Percentiles rank a stretch among this genome's conserved stretches.
These are phyloP conservation scores for Pholiota adiposa DNA, from an alignment of 1,284 basidiomycete genomes.

Conservation along the genomic window DNA sequence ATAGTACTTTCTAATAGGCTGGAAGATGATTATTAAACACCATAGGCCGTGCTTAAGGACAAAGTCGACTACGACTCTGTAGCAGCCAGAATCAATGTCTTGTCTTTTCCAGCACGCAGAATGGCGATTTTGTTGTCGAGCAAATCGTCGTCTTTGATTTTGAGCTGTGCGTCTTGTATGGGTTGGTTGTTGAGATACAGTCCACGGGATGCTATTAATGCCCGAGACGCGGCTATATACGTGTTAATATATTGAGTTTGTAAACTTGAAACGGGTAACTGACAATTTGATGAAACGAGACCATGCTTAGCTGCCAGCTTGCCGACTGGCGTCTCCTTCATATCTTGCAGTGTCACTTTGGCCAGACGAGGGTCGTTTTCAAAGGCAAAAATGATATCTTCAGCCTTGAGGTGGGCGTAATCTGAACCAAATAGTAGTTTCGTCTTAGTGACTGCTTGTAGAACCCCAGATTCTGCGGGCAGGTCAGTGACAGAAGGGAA, in stretches of 20 bases:
- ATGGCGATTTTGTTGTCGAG: conserved; percentile 70
- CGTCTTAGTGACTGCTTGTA: conserved; percentile 63
- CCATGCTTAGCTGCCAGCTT: conserved; percentile 60
- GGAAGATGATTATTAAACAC: background rate
- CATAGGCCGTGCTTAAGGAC: background rate
- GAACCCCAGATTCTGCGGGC: conserved; percentile 38
- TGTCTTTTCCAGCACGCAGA: conserved; percentile 78
- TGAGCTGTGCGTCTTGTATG: conserved; percentile 43
- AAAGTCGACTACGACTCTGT: conserved; percentile 19
- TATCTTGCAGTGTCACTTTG: conserved; percentile 43
- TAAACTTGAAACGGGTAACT: conserved; percentile 26
- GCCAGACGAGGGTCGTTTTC: conserved; percentile 62
- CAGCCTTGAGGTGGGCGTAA: conserved; percentile 45
- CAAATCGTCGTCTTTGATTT: conserved; percentile 53
- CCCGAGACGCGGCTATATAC: conserved; percentile 53
- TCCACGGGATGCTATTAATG: conserved; percentile 53
- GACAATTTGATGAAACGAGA: conserved; percentile 59
- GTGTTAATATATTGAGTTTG: background rate
- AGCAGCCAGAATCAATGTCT: conserved; percentile 65
- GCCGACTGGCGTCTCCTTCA: conserved; percentile 52
- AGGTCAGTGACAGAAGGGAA: background rate
- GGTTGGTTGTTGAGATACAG: conserved; percentile 50
- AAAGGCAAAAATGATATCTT: conserved; percentile 58
- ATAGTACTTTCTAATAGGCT: background rate
- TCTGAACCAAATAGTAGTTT: conserved; percentile 62